Percentiles rank a stretch among this genome's conserved stretches.
phyloP scores from a whole-genome alignment of 495 filamentous ascomycete genomes.

The Aspergillus hancockii region DNA sequence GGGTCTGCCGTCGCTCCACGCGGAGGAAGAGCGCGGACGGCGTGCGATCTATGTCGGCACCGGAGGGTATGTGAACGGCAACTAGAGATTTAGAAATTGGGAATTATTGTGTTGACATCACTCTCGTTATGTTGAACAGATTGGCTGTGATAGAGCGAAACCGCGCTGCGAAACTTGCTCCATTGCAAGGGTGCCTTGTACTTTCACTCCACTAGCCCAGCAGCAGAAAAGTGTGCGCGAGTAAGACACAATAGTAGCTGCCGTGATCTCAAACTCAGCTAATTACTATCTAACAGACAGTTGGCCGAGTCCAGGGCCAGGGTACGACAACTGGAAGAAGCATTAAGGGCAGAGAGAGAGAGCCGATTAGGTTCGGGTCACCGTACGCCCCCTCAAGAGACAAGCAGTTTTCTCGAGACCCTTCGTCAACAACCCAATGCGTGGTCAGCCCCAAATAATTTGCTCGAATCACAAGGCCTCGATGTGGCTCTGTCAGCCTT shows the following conservation, averaged over 20 bases:
- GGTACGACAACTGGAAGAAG: constrained; percentile 26
- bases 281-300: constrained; percentile 18
- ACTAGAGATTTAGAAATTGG: background rate
- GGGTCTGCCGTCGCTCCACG: background rate
- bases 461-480: constrained; percentile 21
- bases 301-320: constrained; percentile 26
- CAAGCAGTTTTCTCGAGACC: background rate
- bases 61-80: constrained; percentile 20
- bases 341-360: constrained; percentile 9
- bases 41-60: constrained; percentile 19
- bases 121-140: constrained; percentile 14
- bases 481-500: constrained; percentile 25
- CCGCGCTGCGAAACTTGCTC: constrained; percentile 33
- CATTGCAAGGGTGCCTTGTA: constrained; percentile 25
- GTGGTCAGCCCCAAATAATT: constrained; percentile 8
- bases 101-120: background rate
- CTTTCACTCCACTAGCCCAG: constrained; percentile 18
- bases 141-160: constrained; percentile 29
- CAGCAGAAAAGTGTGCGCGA: constrained; percentile 23
- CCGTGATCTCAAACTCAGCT: too few relatives aligned
- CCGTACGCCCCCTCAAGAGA: background rate
- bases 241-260: constrained; percentile 14
- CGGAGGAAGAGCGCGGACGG: background rate
- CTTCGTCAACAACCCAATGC: background rate
- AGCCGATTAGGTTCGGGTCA: background rate